These are phyloP conservation scores for Lactuca sativa DNA, from an alignment of 129 eudicot species.

Conservation along the genomic window DNA sequence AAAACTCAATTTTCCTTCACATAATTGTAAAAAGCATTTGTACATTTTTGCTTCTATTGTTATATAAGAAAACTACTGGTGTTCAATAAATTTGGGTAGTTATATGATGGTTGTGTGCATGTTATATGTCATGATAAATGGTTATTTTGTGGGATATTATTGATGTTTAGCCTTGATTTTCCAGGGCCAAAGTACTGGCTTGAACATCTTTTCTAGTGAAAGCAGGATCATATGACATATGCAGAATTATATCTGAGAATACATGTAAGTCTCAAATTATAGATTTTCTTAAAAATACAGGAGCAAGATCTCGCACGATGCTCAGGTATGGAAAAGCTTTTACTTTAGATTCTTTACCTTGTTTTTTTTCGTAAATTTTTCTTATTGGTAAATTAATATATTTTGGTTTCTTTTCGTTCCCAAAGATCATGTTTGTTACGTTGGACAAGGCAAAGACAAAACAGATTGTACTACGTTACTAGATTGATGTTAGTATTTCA, in stretches of 20 bases:
- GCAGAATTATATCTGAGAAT: slow-evolving; percentile 27
- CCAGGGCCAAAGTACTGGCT: slow-evolving; percentile 51
- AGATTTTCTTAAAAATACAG: slow-evolving; percentile 27
- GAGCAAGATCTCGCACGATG: slow-evolving; percentile 6
- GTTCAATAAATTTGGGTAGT: neutral
- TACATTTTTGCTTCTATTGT: slow-evolving; percentile 17
- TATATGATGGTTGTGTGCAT: neutral
- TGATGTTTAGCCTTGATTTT: slow-evolving; percentile 48
- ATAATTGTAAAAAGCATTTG: slow-evolving; percentile 37
- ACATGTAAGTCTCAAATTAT: slow-evolving; percentile 26
- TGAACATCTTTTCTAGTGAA: slow-evolving; percentile 25
- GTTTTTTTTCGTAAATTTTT: no score
- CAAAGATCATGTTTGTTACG: no score
- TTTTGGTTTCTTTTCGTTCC: no score
- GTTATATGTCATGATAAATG: neutral
- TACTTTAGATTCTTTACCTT: no score
- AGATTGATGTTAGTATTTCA: no score
- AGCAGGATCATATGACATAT: slow-evolving; percentile 26
- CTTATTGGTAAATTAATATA: no score
- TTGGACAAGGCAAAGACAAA: no score
- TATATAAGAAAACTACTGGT: neutral
- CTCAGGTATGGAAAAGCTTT: slow-evolving; percentile 23
- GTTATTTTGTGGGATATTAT: slow-evolving; percentile 26
- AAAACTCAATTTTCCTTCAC: slow-evolving; percentile 16
- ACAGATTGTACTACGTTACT: no score